These are phyloP conservation scores for Suhomyces choctaworum DNA, from an alignment of 1,139 yeast species.

Conservation along the genomic window DNA sequence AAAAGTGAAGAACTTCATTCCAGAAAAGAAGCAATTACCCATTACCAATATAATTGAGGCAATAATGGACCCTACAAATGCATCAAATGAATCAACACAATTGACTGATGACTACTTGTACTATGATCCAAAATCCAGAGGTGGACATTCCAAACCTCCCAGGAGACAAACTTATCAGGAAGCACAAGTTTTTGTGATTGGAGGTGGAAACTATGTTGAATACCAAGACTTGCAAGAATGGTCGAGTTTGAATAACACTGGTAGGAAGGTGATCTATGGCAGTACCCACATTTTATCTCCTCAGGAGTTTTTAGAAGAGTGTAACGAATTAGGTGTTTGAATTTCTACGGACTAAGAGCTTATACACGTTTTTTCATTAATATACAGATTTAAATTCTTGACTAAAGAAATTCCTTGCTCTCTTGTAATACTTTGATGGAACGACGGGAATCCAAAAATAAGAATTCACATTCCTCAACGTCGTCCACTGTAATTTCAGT, in stretches of 20 bases:
- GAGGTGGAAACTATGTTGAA: constrained; percentile 95
- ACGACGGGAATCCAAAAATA: constrained; percentile 87
- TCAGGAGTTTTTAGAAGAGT: constrained; percentile 69
- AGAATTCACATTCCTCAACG: constrained; percentile 79
- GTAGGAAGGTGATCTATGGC: constrained; percentile 73
- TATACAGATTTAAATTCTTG: constrained; percentile 8
- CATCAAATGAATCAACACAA: constrained; percentile 60
- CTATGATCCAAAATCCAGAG: constrained; percentile 88
- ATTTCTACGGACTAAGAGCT: no score
- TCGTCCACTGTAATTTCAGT: constrained; percentile 68
- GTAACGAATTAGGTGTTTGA: constrained; percentile 53
- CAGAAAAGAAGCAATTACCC: constrained; percentile 85
- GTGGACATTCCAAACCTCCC: constrained; percentile 87
- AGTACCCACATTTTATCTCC: constrained; percentile 83
- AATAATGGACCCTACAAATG: constrained; percentile 76
- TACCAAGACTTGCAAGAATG: constrained; percentile 93
- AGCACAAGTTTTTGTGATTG: constrained; percentile 86
- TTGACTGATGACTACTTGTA: constrained; percentile 87
- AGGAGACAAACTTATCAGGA: constrained; percentile 79
- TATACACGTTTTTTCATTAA: constrained; percentile 6
- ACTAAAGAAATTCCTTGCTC: constrained; percentile 48
- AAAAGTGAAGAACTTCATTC: constrained; percentile 82
- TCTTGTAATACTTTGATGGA: constrained; percentile 75
- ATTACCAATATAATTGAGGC: constrained; percentile 89
- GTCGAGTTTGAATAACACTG: constrained; percentile 46